phyloP scores from a whole-genome alignment of 352 stramenopile species.

The Globisporangium splendens region DNA sequence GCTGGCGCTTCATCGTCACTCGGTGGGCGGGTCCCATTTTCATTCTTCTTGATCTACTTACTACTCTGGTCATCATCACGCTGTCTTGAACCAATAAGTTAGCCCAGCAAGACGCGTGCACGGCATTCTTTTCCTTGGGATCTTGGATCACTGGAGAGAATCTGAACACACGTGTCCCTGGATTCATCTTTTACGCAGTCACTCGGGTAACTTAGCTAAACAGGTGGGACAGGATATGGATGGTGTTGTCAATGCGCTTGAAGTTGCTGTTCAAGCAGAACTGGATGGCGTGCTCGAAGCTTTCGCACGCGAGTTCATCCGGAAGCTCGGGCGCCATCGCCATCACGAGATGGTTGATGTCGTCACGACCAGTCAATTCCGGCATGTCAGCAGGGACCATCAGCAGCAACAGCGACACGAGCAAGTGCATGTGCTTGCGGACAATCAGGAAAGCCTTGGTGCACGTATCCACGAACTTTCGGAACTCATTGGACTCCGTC shows the following conservation, averaged over 20 bases:
- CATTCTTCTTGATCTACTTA: background rate
- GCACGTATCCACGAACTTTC: conserved; percentile 67
- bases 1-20: background rate
- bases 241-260: conserved; percentile 87
- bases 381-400: conserved; percentile 89
- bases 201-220: conserved; percentile 23
- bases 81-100: conserved; percentile 16
- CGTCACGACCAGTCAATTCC: conserved; percentile 70
- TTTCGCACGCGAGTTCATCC: conserved; percentile 57
- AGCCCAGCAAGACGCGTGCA: conserved; percentile 11
- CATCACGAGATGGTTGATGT: conserved; percentile 86
- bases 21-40: background rate
- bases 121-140: background rate
- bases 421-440: conserved; percentile 84
- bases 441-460: conserved; percentile 72
- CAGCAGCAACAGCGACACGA: conserved; percentile 78
- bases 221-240: conserved; percentile 73
- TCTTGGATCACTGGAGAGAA: background rate
- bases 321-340: conserved; percentile 68
- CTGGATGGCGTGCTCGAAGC: conserved; percentile 76
- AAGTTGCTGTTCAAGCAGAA: conserved; percentile 83
- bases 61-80: conserved; percentile 6
- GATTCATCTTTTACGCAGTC: conserved; percentile 2
- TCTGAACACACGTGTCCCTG: conserved; percentile 4
- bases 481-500: conserved; percentile 68